Conservation (phyloP, 2,329 filamentous ascomycete species). For the Trichoderma sp. region DNA sequence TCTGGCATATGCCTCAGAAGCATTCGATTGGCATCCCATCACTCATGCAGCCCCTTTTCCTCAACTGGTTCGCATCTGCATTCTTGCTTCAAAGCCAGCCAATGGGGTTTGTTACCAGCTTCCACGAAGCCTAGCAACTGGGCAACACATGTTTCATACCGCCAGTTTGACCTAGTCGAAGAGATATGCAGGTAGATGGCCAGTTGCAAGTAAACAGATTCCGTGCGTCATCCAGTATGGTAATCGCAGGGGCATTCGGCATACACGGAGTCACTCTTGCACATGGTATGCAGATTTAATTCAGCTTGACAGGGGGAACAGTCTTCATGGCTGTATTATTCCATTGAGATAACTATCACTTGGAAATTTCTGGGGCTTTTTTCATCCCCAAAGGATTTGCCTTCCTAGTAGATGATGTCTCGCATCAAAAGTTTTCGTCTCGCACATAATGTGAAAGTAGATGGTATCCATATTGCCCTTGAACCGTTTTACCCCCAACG, state of each 20-base stretch:
- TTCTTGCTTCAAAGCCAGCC: neutral
- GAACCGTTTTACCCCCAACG: constrained; percentile 43
- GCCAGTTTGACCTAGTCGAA: neutral
- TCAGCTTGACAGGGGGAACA: constrained; percentile 27
- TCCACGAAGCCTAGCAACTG: neutral
- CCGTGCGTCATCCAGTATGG: neutral
- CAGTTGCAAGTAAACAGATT: neutral
- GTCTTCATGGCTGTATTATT: constrained; percentile 38
- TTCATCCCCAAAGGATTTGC: constrained; percentile 12
- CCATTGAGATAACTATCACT: constrained; percentile 31
- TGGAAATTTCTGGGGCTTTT: neutral
- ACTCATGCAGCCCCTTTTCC: neutral
- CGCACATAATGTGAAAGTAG: constrained; percentile 27
- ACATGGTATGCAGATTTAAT: neutral
- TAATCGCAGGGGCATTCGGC: neutral
- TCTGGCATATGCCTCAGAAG: neutral
- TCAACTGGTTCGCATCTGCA: neutral
- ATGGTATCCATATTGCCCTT: constrained; percentile 38
- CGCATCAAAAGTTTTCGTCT: constrained; percentile 28
- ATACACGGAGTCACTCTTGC: neutral
- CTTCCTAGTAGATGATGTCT: constrained; percentile 26
- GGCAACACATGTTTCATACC: neutral
- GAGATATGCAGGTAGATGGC: neutral
- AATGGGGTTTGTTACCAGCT: neutral
- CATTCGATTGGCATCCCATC: neutral